Evolutionary conservation across 1,284 basidiomycete species (phyloP), one percentile per base, ranked within the genome.

Genomic region (Paramarasmius palmivorus): DNA sequence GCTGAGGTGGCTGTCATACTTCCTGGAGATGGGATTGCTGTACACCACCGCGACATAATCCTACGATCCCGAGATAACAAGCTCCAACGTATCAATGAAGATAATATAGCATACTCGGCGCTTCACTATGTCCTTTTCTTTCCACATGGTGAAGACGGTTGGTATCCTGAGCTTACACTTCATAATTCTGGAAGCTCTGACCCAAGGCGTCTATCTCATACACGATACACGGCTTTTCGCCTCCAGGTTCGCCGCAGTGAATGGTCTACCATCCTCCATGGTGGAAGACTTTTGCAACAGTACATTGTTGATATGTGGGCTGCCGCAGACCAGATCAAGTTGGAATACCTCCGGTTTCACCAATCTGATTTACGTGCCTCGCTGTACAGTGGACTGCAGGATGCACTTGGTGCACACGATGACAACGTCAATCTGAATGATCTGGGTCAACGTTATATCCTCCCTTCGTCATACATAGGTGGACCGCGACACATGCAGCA

Each of bases 401-500:
- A 78, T 67, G 72, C 72, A n/a, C n/a, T n/a, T n/a, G n/a, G n/a
- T n/a, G n/a, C n/a, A n/a, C n/a, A n/a, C n/a, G n/a, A n/a, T n/a
- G 4, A 17, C n/a, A 26, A 45, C 22, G 19, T 64, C 6, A 55
- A 74, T 49, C 57, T 73, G 1, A 53, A 61, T 29, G 38, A 68
- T 0, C 50, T 75, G 45, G 77, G 79, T 0, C 61, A 66, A 12
- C 55, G 64, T 4, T 29, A 67, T 8, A 64, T 78, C 32, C 63
- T 78, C 17, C 76, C 77, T 2, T 75, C 74, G 0, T 73, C 72
- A 2, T 73, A 71, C 55, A 61, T 59, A 42, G 71, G 71, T 19
- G 68, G 77, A 8, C 67, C 73, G 23, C 57, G 71, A 0, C 59
- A 74, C 34, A 76, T 80, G 75, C 54, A 66, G 1, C 71, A 78